These are phyloP conservation scores for Draba incana DNA, from an alignment of 345 rosid genomes.

Conservation along the genomic window DNA sequence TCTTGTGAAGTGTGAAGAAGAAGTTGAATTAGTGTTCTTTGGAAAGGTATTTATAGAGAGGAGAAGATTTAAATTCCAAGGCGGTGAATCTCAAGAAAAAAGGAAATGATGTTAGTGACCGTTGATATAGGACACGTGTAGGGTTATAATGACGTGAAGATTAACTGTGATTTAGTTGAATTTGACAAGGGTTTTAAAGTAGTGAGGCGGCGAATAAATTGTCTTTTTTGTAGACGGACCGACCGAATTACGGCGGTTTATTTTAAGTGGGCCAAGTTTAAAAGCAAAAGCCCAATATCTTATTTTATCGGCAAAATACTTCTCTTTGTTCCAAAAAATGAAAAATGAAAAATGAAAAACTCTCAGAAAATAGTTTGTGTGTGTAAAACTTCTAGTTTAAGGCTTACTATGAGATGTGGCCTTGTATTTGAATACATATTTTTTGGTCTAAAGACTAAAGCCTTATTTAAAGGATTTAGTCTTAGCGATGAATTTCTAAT, in stretches of 20 bases:
- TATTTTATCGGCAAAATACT: not conserved
- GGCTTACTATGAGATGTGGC: no score
- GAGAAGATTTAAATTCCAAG: not conserved
- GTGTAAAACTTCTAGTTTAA: no score
- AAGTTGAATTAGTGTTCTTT: not conserved
- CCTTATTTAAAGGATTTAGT: no score
- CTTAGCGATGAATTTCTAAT: no score
- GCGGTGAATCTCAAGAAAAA: not conserved
- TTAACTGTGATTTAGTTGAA: conserved; percentile 18
- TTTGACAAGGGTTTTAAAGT: conserved; percentile 24
- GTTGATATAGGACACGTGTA: conserved; percentile 30
- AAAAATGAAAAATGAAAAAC: no score
- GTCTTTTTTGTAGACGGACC: conserved; percentile 21
- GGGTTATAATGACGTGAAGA: not conserved
- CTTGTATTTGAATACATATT: no score
- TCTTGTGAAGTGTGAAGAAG: not conserved
- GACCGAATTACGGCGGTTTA: conserved; percentile 35
- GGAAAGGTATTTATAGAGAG: conserved; percentile 21
- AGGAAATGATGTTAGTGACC: conserved; percentile 9
- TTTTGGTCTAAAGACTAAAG: no score
- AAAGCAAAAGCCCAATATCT: conserved; percentile 28
- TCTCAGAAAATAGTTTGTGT: no score
- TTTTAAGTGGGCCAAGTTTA: conserved; percentile 20
- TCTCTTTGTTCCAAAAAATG: no score
- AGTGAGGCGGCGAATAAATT: conserved; percentile 11